phyloP scores from a whole-genome alignment of 1,139 yeast genomes.

The Zygoascus sp. region DNA sequence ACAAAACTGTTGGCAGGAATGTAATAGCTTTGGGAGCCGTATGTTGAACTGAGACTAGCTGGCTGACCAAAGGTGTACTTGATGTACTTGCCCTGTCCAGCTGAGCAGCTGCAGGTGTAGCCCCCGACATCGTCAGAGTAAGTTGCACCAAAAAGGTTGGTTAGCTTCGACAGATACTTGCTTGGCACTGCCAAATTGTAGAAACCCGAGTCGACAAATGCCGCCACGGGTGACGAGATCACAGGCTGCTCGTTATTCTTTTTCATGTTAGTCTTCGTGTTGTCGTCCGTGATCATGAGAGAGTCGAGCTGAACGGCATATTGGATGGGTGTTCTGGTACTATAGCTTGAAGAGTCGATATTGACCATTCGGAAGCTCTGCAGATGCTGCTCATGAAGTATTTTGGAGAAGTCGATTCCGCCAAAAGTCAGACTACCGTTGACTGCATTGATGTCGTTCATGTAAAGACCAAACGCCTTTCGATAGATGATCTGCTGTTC shows the following conservation, averaged over 20 bases:
- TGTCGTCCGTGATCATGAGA: background rate
- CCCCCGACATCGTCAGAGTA: constrained; percentile 13
- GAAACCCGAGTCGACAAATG: constrained; percentile 42
- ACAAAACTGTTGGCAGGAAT: constrained; percentile 18
- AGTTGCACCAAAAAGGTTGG: constrained; percentile 16
- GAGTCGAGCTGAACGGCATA: constrained; percentile 19
- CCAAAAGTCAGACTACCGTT: constrained; percentile 53
- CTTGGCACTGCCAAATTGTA: constrained; percentile 17
- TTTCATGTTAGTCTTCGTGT: constrained; percentile 2
- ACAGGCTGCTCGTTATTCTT: constrained; percentile 10
- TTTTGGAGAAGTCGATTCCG: constrained; percentile 53
- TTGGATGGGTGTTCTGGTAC: constrained; percentile 15
- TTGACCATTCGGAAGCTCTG: constrained; percentile 29
- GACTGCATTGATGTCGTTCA: constrained; percentile 41
- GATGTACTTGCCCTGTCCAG: constrained; percentile 4
- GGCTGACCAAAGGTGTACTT: constrained; percentile 11
- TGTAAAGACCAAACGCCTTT: constrained; percentile 51
- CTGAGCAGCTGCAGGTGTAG: constrained; percentile 12
- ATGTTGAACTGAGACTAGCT: background rate
- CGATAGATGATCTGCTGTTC: constrained; percentile 46
- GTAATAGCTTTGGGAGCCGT: constrained; percentile 15
- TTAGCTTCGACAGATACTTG: constrained; percentile 5
- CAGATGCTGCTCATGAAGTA: constrained; percentile 41
- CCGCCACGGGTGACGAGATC: constrained; percentile 14
- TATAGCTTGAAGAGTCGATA: constrained; percentile 12